Evolutionary conservation across 331 rosid genomes (phyloP), one percentile per base, ranked within the genome.

Genomic region (Acacia pycnantha): DNA sequence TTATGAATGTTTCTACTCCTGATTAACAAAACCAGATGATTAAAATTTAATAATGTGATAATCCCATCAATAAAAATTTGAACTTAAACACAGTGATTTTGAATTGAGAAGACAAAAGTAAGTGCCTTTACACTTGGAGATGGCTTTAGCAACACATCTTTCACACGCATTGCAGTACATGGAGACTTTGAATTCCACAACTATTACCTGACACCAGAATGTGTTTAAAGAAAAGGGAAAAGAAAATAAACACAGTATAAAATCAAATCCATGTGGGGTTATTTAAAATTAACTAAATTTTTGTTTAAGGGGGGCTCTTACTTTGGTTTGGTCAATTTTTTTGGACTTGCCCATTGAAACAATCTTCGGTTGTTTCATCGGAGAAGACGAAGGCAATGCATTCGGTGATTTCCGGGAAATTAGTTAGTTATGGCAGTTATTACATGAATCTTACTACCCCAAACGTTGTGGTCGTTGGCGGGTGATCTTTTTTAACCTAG

Each of bases 131-230:
- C 87, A 31, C 80, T 88, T 92, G 88, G 92, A 85, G 29, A 95
- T 81, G 80, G 73, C 79, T 86, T 92, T 89, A 73, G 88, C 98
- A 31, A 95, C 83, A 50, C 77, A 85, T 90, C 89, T 90, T 73
- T 95, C 97, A 29, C 99, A 95, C 47, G 96, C 94, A 44, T 90
- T 87, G 51, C 98, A 95, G 61, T 95, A 77, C 97, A 95, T 92
- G 47, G 97, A 88, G 48, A 93, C 88, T 16, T 85, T 88, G 85
- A 47, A 93, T 82, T 93, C 94, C 29, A 82, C 90, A 26, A 73
- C 79, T 59, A 82, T 37, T 33, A 69, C 75, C 94, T 91, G 33
- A 58, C 13, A 72, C 43, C 79, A 74, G 2, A 21, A 19, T 35
- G 47, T 33, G 74, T 41, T 13, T 12, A 6, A 43, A 37, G 8